Evolutionary conservation across 164 flowering plant genomes (phyloP).

Genomic region (Piper longum): DNA sequence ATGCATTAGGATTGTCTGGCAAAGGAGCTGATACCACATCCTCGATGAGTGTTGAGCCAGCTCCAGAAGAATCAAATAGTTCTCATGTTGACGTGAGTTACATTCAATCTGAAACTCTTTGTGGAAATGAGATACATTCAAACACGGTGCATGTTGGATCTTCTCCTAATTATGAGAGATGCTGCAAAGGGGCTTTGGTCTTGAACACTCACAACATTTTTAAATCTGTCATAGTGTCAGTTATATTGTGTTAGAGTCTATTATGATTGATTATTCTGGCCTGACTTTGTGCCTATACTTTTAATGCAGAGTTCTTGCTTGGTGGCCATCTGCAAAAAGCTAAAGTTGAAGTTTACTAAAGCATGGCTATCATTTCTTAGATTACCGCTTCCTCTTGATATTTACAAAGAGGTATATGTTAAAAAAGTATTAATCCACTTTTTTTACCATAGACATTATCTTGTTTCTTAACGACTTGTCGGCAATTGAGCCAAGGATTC

Average conservation of each 20-base stretch:
- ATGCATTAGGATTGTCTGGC: neutral
- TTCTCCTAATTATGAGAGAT: too few species aligned
- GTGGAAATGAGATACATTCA: too few species aligned
- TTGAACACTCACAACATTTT: neutral
- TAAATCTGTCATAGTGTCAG: too few species aligned
- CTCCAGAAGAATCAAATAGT: neutral
- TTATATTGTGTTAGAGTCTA: too few species aligned
- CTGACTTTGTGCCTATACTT: too few species aligned
- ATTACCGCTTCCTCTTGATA: slow-evolving; percentile 68
- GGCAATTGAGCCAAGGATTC: too few species aligned
- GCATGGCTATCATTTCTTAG: slow-evolving; percentile 87
- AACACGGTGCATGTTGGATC: too few species aligned
- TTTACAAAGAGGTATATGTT: slow-evolving; percentile 74
- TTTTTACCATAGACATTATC: neutral
- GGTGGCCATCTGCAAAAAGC: slow-evolving; percentile 35
- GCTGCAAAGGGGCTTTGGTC: neutral
- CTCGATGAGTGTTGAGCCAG: neutral
- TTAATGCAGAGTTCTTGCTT: neutral
- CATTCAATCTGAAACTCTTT: neutral
- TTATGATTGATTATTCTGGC: neutral
- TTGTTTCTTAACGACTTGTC: neutral
- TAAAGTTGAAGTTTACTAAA: slow-evolving; percentile 65
- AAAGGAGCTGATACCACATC: neutral
- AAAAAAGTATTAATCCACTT: neutral
- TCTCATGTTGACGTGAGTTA: neutral